Evolutionary conservation across 441 rosid species (phyloP).

Genomic region (Brassica balearica): DNA sequence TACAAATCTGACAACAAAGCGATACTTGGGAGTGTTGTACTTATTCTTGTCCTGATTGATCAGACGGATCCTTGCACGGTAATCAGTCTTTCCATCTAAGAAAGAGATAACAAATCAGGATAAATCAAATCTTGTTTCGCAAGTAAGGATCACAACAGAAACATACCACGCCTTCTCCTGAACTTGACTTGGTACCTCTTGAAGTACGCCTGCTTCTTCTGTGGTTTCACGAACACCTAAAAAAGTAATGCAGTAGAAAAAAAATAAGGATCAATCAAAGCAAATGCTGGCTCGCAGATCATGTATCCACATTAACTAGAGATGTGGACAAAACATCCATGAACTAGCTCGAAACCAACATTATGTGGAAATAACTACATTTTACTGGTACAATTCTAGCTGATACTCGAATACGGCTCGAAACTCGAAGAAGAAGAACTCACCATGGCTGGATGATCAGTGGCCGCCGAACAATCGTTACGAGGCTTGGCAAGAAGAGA

Average conservation of each 20-base stretch:
- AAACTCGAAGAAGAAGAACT: not conserved
- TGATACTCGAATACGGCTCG: not conserved
- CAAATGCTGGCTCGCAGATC: not conserved
- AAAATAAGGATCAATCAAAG: not conserved
- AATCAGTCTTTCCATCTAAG: conserved; percentile 20
- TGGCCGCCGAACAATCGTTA: conserved; percentile 23
- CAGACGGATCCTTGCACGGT: conserved; percentile 25
- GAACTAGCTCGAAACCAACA: conserved; percentile 1
- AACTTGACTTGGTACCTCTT: conserved; percentile 26
- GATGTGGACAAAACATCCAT: not conserved
- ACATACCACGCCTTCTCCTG: conserved; percentile 30
- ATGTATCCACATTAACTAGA: too few species aligned
- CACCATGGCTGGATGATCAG: conserved; percentile 13
- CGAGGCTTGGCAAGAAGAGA: conserved; percentile 6
- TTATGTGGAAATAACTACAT: not conserved
- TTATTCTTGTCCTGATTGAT: conserved; percentile 23
- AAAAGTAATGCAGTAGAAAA: not conserved
- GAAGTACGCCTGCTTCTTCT: conserved; percentile 28
- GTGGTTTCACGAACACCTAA: conserved; percentile 20
- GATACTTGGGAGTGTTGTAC: conserved; percentile 21
- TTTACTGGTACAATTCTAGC: not conserved
- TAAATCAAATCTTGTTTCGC: not conserved
- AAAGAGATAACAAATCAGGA: not conserved
- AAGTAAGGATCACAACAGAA: not conserved
- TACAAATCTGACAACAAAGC: conserved; percentile 22